These are phyloP conservation scores for Magnolia changhungtana DNA, from an alignment of 164 flowering plant genomes.

Conservation along the genomic window DNA sequence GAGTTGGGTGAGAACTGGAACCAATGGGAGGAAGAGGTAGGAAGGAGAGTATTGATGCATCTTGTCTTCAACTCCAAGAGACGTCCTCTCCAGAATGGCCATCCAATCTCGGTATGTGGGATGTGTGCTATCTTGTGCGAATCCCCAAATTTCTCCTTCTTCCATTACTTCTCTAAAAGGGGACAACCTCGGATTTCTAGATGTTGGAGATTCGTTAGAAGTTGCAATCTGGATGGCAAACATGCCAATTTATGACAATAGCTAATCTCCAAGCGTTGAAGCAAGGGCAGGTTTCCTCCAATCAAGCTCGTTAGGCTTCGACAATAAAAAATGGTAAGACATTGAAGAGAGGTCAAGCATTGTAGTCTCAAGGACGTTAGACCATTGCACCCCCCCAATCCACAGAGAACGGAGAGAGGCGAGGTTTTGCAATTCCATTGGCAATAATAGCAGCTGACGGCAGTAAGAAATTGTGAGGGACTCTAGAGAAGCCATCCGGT, in stretches of 20 bases:
- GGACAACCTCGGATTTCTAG: not conserved
- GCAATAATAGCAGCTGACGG: not conserved
- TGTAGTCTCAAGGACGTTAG: too few relatives aligned
- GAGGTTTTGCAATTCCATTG: not conserved
- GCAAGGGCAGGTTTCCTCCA: not conserved
- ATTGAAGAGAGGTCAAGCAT: too few relatives aligned
- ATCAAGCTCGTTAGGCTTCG: too few relatives aligned
- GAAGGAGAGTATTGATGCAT: not conserved
- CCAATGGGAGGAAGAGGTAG: not conserved
- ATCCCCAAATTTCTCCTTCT: slow-evolving; percentile 4
- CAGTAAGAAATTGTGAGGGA: not conserved
- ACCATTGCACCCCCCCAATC: not conserved
- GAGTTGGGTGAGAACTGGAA: too few relatives aligned
- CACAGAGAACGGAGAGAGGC: not conserved
- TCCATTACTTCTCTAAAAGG: not conserved
- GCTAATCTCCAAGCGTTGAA: not conserved
- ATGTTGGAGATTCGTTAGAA: not conserved
- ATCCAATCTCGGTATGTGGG: not conserved
- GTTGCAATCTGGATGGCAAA: not conserved
- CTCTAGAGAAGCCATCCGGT: not conserved
- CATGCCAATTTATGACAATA: not conserved
- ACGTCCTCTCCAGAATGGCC: not conserved
- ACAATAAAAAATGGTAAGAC: too few relatives aligned
- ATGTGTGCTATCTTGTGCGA: slow-evolving; percentile 14
- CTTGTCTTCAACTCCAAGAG: not conserved